phyloP scores from a whole-genome alignment of 78 protist genomes.

The Speleostelium caveatum region DNA sequence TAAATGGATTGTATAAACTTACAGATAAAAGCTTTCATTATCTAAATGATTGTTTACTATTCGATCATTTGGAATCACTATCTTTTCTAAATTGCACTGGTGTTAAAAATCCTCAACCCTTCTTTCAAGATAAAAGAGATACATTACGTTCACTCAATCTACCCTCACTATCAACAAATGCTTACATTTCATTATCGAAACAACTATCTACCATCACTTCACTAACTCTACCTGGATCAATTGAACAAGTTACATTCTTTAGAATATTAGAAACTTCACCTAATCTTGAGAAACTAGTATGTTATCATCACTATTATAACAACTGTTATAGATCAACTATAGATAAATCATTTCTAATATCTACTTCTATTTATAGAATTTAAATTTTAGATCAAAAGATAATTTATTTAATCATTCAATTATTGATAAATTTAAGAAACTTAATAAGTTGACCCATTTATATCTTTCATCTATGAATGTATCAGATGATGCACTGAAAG shows the following conservation, averaged over 20 bases:
- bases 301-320: no score
- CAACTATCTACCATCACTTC: constrained; percentile 15
- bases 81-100: not conserved
- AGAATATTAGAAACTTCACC: constrained; percentile 21
- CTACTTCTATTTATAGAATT: not conserved
- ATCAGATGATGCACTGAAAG: not conserved
- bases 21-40: not conserved
- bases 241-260: constrained; percentile 4
- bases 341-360: no score
- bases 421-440: constrained; percentile 2
- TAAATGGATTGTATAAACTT: not conserved
- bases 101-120: not conserved
- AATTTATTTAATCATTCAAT: constrained; percentile 1
- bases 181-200: not conserved
- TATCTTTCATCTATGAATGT: not conserved
- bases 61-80: not conserved
- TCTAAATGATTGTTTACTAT: not conserved
- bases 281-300: not conserved
- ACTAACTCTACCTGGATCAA: constrained; percentile 12
- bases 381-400: not conserved
- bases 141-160: not conserved
- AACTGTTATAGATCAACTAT: no score
- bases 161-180: not conserved
- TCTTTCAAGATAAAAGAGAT: not conserved
- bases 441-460: constrained; percentile 7